Conservation (phyloP, 2,329 filamentous ascomycete species). For the Ceratocystiopsis sp. region DNA sequence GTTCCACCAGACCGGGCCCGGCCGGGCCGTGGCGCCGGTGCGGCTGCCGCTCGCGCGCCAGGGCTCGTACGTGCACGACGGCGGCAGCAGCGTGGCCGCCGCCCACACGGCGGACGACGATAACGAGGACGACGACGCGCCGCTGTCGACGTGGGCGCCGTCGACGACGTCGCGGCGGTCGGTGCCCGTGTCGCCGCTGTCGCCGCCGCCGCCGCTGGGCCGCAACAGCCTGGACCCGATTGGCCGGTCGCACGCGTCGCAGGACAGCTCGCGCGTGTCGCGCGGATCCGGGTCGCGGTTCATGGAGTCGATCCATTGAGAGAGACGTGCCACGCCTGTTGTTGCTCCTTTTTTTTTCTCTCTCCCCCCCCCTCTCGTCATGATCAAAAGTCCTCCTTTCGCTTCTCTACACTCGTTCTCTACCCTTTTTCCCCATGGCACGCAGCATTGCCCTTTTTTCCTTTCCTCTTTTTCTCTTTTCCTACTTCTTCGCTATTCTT, state of each 20-base stretch:
- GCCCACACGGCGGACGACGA: too few relatives aligned
- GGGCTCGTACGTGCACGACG: slow-evolving; percentile 26
- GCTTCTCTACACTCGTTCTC: too few relatives aligned
- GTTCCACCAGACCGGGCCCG: slow-evolving; percentile 43
- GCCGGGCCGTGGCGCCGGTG: slow-evolving; percentile 18
- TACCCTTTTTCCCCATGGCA: too few relatives aligned
- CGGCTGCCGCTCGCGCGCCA: slow-evolving; percentile 38
- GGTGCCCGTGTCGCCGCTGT: too few relatives aligned
- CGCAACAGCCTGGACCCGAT: slow-evolving; percentile 5
- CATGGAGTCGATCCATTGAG: slow-evolving; percentile 7
- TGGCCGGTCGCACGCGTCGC: slow-evolving; percentile 8
- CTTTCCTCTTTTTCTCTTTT: too few relatives aligned
- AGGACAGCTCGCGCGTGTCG: slow-evolving; percentile 10
- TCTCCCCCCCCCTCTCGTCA: background rate
- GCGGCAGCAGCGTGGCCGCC: background rate
- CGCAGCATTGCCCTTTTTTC: too few relatives aligned
- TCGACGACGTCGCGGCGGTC: too few relatives aligned
- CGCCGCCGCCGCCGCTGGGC: too few relatives aligned
- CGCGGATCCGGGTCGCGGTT: slow-evolving; percentile 10
- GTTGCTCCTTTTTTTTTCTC: background rate
- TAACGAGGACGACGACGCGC: too few relatives aligned
- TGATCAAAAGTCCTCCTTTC: too few relatives aligned
- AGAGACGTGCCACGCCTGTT: background rate
- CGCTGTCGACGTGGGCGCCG: too few relatives aligned
- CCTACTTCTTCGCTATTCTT: background rate